Percentiles rank a stretch among this genome's conserved stretches.
Evolutionary conservation across 192 early-diverging fungal genomes (phyloP).

Genomic region (Backusella sp.): DNA sequence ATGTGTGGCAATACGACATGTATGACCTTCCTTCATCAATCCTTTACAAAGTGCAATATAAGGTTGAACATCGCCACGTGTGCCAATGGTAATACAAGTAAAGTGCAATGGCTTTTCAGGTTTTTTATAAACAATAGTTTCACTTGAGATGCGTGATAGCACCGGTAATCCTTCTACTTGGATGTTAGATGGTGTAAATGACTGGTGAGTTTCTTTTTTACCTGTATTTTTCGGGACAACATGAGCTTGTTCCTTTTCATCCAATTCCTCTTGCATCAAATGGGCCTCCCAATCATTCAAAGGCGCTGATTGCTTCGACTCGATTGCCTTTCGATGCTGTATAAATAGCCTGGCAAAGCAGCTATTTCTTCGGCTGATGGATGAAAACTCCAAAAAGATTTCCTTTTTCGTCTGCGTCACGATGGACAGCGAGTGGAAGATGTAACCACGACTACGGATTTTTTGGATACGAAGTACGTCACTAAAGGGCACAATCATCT

Average conservation of each 20-base stretch:
- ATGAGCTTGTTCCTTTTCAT: not conserved
- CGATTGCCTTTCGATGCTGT: constrained; percentile 9
- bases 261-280: constrained; percentile 2
- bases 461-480: constrained; percentile 51
- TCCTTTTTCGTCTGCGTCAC: constrained; percentile 48
- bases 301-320: not conserved
- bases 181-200: not conserved
- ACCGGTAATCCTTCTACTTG: not conserved
- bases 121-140: constrained; percentile 22
- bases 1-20: constrained; percentile 67
- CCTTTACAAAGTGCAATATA: constrained; percentile 70
- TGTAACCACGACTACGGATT: constrained; percentile 38
- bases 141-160: not conserved
- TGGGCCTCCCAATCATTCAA: constrained; percentile 15
- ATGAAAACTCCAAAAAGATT: constrained; percentile 61
- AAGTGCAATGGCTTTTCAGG: constrained; percentile 53
- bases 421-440: constrained; percentile 46
- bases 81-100: constrained; percentile 70
- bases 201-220: not conserved
- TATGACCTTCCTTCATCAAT: constrained; percentile 60
- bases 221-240: constrained; percentile 6
- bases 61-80: constrained; percentile 76
- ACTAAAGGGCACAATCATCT: constrained; percentile 55
- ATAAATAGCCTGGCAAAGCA: constrained; percentile 40
- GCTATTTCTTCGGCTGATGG: constrained; percentile 40